Evolutionary conservation across 805 yeast genomes (phyloP).

Genomic region (Sugiyamaella boreocaroliniensis): DNA sequence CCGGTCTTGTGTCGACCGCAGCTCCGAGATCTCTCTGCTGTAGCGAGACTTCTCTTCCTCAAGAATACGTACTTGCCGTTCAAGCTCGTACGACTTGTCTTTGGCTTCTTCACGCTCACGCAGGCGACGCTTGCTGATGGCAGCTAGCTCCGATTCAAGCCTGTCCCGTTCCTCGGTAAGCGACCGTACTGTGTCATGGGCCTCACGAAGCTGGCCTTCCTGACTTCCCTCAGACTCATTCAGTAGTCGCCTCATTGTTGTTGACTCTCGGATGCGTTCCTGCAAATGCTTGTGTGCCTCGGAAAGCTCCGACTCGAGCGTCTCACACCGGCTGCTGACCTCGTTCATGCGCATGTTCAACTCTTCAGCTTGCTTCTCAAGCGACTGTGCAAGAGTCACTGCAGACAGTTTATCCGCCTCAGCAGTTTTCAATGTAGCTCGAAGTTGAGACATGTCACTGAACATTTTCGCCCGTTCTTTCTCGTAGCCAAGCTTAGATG

Average conservation of each 20-base stretch:
- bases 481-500: constrained; percentile 11
- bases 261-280: constrained; percentile 74
- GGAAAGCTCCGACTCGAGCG: constrained; percentile 72
- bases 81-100: constrained; percentile 38
- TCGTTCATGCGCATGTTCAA: constrained; percentile 58
- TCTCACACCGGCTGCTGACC: constrained; percentile 50
- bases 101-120: constrained; percentile 62
- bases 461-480: constrained; percentile 15
- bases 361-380: constrained; percentile 29
- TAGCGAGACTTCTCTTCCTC: constrained; percentile 33
- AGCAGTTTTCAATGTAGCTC: constrained; percentile 7
- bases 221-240: constrained; percentile 61
- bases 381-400: constrained; percentile 14
- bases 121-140: constrained; percentile 46
- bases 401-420: constrained; percentile 15
- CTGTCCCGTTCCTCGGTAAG: constrained; percentile 55
- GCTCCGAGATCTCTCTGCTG: constrained; percentile 17
- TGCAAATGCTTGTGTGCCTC: constrained; percentile 68
- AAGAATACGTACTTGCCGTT: constrained; percentile 28
- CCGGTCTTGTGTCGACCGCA: constrained; percentile 21
- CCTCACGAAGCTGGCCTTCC: constrained; percentile 46
- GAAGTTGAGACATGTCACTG: constrained; percentile 13
- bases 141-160: constrained; percentile 47
- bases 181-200: constrained; percentile 45
- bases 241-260: constrained; percentile 61